A percentile compares a stretch with the other conserved stretches of the same genome.
Evolutionary conservation across 2,329 filamentous ascomycete genomes (phyloP).

Genomic region (Beauveria asiatica): DNA sequence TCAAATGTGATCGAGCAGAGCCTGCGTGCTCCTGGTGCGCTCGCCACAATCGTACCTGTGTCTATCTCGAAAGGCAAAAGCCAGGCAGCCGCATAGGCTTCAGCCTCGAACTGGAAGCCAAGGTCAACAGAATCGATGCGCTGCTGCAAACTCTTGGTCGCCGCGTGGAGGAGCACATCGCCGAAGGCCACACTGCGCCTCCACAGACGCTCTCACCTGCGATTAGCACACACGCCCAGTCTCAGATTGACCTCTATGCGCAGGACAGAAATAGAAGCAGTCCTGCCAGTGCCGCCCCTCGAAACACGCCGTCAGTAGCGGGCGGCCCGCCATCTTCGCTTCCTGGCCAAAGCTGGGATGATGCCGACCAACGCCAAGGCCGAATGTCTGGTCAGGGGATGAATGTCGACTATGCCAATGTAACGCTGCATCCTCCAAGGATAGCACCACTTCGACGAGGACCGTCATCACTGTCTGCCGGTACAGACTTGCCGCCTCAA

Average conservation of each 20-base stretch:
- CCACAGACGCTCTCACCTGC: conserved; percentile 24
- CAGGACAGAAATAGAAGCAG: conserved; percentile 17
- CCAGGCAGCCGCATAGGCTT: conserved; percentile 56
- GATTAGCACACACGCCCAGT: conserved; percentile 26
- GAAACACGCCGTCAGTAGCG: background rate
- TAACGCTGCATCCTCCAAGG: conserved; percentile 1
- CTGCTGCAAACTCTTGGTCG: conserved; percentile 33
- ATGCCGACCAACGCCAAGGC: conserved; percentile 2
- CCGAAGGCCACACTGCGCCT: conserved; percentile 22
- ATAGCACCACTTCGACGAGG: conserved; percentile 15
- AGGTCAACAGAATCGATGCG: conserved; percentile 44
- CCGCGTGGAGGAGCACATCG: conserved; percentile 34
- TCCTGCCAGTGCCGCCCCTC: conserved; percentile 11
- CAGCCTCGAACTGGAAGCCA: conserved; percentile 50
- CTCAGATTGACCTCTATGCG: conserved; percentile 21
- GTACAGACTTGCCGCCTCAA: conserved; percentile 46
- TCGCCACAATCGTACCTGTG: conserved; percentile 56
- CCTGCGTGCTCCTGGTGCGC: conserved; percentile 64
- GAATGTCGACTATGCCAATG: background rate
- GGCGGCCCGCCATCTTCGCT: conserved; percentile 10
- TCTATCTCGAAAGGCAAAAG: conserved; percentile 64
- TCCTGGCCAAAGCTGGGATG: conserved; percentile 4
- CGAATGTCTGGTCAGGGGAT: background rate
- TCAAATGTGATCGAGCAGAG: conserved; percentile 44
- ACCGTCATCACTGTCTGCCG: conserved; percentile 27